These are phyloP conservation scores for Cercospora brassicicola DNA, from an alignment of 2,329 filamentous ascomycete genomes.

Conservation along the genomic window DNA sequence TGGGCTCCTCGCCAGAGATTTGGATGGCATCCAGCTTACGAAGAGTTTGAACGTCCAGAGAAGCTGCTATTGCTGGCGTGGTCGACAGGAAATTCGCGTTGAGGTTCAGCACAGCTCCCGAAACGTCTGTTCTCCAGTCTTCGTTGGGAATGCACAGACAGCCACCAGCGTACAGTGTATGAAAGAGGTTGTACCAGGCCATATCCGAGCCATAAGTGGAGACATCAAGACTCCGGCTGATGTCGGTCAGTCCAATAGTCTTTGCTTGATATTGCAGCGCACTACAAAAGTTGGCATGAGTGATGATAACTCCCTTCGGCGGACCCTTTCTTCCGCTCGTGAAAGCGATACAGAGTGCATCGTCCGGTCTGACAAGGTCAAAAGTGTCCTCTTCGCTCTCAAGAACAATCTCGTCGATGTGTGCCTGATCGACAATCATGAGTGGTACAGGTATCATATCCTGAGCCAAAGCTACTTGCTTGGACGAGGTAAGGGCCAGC, in stretches of 20 bases:
- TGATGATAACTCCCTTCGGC: conserved; percentile 17
- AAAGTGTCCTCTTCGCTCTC: background rate
- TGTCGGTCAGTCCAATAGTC: background rate
- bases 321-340: conserved; percentile 3
- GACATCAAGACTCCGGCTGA: background rate
- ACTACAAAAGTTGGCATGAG: conserved; percentile 13
- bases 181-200: background rate
- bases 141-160: conserved; percentile 1
- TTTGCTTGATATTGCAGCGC: conserved; percentile 1
- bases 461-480: background rate
- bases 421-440: background rate
- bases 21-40: background rate
- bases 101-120: background rate
- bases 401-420: background rate
- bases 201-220: background rate
- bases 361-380: background rate
- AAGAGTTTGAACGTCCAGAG: conserved; percentile 3
- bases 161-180: background rate
- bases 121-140: background rate
- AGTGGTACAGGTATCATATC: background rate
- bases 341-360: background rate
- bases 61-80: background rate
- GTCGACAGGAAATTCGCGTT: background rate
- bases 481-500: conserved; percentile 12
- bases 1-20: background rate